Evolutionary conservation across 108 stramenopile species (phyloP), one percentile per base, ranked within the genome.

Genomic region (Nitzschia sp.): DNA sequence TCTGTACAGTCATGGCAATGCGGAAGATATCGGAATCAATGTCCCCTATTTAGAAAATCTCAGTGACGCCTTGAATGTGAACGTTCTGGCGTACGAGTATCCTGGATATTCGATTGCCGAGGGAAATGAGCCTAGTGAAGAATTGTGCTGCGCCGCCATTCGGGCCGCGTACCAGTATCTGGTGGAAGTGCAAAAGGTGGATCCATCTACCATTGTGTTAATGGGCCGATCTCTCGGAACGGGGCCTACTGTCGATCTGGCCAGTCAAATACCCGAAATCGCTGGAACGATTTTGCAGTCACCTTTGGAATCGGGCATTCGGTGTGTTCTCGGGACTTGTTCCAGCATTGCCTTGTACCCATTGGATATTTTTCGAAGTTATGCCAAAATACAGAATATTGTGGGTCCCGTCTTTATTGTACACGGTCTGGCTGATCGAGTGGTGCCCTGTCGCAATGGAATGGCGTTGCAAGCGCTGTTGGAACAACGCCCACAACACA

Each of bases 81-180:
- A 97, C 66, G 93, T 98, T 11, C 71, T 98, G 70, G 96, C 92
- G 4, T 98, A 97, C 60, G 98, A 98, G 77, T 98, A 98, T 63
- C 74, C 69, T 33, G 72, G 72, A 4, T 75, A 75, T 29, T 61
- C 58, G n/a, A 67, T 75, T 6, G 44, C 73, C 3, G 73, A 75
- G 8, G 73, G 66, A 1, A 34, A 65, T 16, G 58, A 69, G 15
- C 87, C 94, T 11, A 71, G 71, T 22, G 94, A 95, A 76, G 54
- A 81, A 8, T 71, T 81, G 28, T 87, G 85, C 59, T 98, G 96
- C 79, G 87, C 85, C 2, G 96, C 96, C 69, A 91, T 96, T 58
- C 89, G 96, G 22, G 96, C 96, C 26, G 97, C 96, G 32, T 97
- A 88, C 63, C 66, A 81, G 23, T 95, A 97, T 71, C 71, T 97